A percentile compares a stretch with the other conserved stretches of the same genome.
Conservation (phyloP, 305 asterid species). For the Fraxinus velutina region DNA sequence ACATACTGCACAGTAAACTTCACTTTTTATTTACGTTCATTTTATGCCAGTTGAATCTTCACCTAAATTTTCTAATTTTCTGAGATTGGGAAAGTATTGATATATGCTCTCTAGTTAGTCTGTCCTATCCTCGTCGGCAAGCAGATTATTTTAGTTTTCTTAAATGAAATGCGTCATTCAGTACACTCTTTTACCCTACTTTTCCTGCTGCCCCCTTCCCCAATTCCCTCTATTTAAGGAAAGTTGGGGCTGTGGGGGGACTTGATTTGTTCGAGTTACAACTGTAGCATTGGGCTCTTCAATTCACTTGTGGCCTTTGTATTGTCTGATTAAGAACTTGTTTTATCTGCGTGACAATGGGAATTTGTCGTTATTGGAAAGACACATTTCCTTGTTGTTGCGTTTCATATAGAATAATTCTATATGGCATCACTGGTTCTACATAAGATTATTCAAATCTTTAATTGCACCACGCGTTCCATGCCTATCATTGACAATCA, state of each 20-base stretch:
- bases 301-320: background rate
- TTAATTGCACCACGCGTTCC: background rate
- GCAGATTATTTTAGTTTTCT: background rate
- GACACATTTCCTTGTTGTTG: background rate
- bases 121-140: background rate
- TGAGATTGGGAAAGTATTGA: background rate
- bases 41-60: background rate
- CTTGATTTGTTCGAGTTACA: background rate
- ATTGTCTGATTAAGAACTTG: background rate
- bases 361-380: background rate
- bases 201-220: background rate
- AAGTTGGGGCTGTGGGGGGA: background rate
- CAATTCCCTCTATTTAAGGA: background rate
- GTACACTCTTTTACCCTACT: background rate
- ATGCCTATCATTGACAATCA: background rate
- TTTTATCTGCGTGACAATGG: background rate
- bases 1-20: background rate
- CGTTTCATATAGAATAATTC: background rate
- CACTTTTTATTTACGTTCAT: background rate
- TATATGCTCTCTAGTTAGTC: background rate
- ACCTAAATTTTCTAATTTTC: background rate
- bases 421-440: background rate
- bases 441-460: background rate
- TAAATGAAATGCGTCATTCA: background rate
- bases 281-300: background rate